phyloP scores from a whole-genome alignment of 2,329 filamentous ascomycete genomes.

The Ilyonectria robusta region DNA sequence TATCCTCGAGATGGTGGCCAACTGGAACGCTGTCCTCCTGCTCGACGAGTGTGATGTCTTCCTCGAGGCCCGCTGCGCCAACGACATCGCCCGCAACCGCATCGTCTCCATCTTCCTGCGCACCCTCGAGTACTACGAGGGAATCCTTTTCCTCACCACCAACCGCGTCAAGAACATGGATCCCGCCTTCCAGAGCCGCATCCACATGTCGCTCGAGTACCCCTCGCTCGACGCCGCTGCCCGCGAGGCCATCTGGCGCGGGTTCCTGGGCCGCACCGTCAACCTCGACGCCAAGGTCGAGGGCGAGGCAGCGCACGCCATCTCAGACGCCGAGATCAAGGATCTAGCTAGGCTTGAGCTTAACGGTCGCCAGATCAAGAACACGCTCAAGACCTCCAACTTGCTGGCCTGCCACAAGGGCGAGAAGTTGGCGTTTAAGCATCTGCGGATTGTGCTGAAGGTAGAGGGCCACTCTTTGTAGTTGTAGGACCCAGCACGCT shows the following conservation, averaged over 20 bases:
- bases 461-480: constrained; percentile 49
- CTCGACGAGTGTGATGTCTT: constrained; percentile 59
- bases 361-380: constrained; percentile 68
- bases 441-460: constrained; percentile 51
- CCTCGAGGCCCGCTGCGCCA: constrained; percentile 54
- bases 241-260: constrained; percentile 56
- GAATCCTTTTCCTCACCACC: constrained; percentile 64
- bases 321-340: constrained; percentile 50
- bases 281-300: constrained; percentile 32
- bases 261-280: constrained; percentile 55
- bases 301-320: constrained; percentile 49
- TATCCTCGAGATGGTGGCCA: constrained; percentile 76
- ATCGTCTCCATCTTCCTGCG: constrained; percentile 58
- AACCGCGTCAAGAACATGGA: constrained; percentile 63
- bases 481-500: neutral
- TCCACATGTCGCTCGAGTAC: constrained; percentile 65
- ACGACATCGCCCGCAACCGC: constrained; percentile 53
- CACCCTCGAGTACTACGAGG: constrained; percentile 63
- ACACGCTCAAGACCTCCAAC: constrained; percentile 57
- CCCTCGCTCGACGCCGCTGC: constrained; percentile 56
- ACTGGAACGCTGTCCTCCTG: constrained; percentile 58
- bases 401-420: constrained; percentile 51
- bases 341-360: constrained; percentile 57
- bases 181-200: constrained; percentile 62
- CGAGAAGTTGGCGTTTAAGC: constrained; percentile 47